Percentiles rank a stretch among this genome's conserved stretches.
These are phyloP conservation scores for Talaromyces sp. DNA, from an alignment of 2,329 filamentous ascomycete species.

Conservation along the genomic window DNA sequence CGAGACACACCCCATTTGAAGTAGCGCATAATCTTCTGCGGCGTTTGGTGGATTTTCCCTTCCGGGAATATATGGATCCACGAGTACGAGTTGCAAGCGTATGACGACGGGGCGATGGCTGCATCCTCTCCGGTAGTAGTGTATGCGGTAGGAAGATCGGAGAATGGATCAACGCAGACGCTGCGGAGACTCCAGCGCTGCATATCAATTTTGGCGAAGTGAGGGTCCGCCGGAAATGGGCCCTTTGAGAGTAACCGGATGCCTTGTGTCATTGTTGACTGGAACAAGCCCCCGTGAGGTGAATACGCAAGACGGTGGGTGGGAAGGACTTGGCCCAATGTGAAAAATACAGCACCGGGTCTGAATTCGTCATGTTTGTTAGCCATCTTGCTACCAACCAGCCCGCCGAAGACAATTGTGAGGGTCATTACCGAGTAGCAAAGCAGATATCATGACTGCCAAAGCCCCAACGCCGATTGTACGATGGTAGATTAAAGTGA, in stretches of 20 bases:
- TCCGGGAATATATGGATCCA: constrained; percentile 98
- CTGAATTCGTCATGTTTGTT: constrained; percentile 37
- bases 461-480: constrained; percentile 78
- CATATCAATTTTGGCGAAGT: constrained; percentile 32
- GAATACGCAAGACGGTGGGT: constrained; percentile 80
- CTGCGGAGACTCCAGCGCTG: constrained; percentile 36
- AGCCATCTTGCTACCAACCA: neutral
- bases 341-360: constrained; percentile 72
- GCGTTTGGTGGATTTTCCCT: constrained; percentile 86
- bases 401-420: neutral
- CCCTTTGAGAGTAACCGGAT: constrained; percentile 74
- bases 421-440: constrained; percentile 65
- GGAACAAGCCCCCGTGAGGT: constrained; percentile 75
- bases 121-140: constrained; percentile 36
- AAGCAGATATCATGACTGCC: constrained; percentile 96
- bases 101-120: constrained; percentile 68
- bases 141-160: constrained; percentile 37
- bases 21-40: constrained; percentile 75
- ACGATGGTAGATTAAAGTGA: constrained; percentile 57
- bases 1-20: constrained; percentile 97
- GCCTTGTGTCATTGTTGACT: constrained; percentile 80
- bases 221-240: constrained; percentile 49
- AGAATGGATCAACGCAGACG: constrained; percentile 44
- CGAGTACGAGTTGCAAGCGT: constrained; percentile 61
- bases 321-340: constrained; percentile 80